Evolutionary conservation across 2,329 filamentous ascomycete species (phyloP).

Genomic region (Proliferodiscus dingleyae): DNA sequence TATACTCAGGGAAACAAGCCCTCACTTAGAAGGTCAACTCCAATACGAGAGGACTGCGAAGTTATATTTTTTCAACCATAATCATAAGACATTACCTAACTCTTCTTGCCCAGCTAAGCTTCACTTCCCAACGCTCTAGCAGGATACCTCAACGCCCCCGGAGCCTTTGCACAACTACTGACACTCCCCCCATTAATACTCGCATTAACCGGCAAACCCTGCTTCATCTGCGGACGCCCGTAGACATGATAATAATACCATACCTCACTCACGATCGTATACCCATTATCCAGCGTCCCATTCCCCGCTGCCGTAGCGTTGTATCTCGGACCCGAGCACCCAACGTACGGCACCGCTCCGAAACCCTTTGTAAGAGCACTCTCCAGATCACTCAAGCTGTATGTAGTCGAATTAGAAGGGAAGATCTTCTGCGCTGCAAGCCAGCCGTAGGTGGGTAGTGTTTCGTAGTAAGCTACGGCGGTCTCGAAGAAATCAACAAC

Average conservation of each 20-base stretch:
- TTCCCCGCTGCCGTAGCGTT: conserved; percentile 55
- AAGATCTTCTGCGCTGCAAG: conserved; percentile 48
- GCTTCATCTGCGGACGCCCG: conserved; percentile 50
- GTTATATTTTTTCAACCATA: too few relatives aligned
- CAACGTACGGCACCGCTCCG: conserved; percentile 54
- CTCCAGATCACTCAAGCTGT: conserved; percentile 50
- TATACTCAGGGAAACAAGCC: too few relatives aligned
- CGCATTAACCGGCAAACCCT: conserved; percentile 35
- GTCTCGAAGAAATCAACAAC: conserved; percentile 61
- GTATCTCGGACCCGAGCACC: conserved; percentile 55
- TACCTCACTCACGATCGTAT: conserved; percentile 54
- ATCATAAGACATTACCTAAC: too few relatives aligned
- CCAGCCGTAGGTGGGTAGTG: conserved; percentile 57
- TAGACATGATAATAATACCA: conserved; percentile 63
- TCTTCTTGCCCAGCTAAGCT: too few relatives aligned
- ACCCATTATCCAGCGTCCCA: conserved; percentile 49
- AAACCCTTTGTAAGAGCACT: conserved; percentile 43
- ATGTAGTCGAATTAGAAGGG: conserved; percentile 54
- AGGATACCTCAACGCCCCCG: conserved; percentile 51
- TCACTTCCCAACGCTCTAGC: conserved; percentile 42
- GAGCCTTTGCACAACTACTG: conserved; percentile 50
- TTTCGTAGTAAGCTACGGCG: conserved; percentile 50
- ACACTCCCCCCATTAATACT: conserved; percentile 43
- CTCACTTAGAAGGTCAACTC: too few relatives aligned
- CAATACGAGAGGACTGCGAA: too few relatives aligned